phyloP scores from a whole-genome alignment of 441 rosid species.

The Geranium incanum region DNA sequence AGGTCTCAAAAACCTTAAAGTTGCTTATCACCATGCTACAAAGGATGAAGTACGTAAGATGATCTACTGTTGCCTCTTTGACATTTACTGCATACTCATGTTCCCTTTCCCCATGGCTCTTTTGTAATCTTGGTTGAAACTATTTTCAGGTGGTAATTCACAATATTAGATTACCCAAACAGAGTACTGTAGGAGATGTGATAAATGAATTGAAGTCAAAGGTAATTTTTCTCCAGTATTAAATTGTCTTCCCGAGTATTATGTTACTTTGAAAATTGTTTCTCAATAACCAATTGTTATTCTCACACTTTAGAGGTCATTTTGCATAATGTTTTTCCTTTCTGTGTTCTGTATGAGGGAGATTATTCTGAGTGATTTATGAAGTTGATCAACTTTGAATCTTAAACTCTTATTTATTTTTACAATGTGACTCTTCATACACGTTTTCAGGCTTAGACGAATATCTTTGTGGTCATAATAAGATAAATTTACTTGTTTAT shows the following conservation, averaged over 20 bases:
- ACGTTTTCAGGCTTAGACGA: not conserved
- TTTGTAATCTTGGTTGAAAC: constrained; percentile 15
- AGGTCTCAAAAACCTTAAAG: constrained; percentile 84
- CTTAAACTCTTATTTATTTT: not conserved
- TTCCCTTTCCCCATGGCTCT: constrained; percentile 6
- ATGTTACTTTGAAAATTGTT: not conserved
- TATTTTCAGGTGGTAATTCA: constrained; percentile 62
- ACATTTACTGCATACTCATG: constrained; percentile 1
- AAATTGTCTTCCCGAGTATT: not conserved
- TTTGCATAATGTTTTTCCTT: not conserved
- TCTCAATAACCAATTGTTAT: not conserved
- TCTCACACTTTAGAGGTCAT: not conserved
- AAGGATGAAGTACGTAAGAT: constrained; percentile 64
- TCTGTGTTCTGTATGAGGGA: not conserved
- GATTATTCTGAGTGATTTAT: not conserved
- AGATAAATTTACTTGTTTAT: not conserved
- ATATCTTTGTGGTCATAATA: not conserved
- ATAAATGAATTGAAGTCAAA: constrained; percentile 74
- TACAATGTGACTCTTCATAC: not conserved
- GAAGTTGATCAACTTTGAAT: not conserved
- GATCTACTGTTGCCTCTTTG: not conserved
- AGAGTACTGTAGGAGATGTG: constrained; percentile 88
- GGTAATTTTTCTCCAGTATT: constrained; percentile 33
- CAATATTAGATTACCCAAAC: constrained; percentile 87
- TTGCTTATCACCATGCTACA: constrained; percentile 74